phyloP scores from a whole-genome alignment of 2,329 filamentous ascomycete genomes.

The Neoascochyta sp. region DNA sequence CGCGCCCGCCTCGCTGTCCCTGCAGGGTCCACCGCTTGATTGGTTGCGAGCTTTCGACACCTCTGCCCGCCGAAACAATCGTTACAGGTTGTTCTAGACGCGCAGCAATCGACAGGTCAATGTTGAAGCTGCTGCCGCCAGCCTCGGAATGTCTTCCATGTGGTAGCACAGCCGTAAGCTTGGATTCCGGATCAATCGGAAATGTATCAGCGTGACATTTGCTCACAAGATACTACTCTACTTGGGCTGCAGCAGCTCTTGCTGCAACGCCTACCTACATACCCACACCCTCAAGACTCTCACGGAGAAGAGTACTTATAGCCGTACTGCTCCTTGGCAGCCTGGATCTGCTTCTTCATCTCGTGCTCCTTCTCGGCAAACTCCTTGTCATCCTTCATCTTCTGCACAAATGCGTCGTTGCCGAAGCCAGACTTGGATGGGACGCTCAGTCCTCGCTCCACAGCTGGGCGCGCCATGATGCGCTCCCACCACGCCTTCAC shows the following conservation, averaged over 20 bases:
- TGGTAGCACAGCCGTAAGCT: too few species aligned
- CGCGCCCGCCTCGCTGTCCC: slow-evolving; percentile 14
- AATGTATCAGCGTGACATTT: too few species aligned
- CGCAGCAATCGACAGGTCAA: too few species aligned
- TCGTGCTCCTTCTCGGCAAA: slow-evolving; percentile 47
- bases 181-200: too few species aligned
- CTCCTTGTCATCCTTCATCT: slow-evolving; percentile 47
- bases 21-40: slow-evolving; percentile 12
- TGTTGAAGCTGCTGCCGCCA: too few species aligned
- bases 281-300: too few species aligned
- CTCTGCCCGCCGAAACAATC: too few species aligned
- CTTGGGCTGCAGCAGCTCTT: too few species aligned
- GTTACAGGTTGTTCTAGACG: too few species aligned
- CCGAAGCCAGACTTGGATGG: slow-evolving; percentile 38
- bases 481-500: slow-evolving; percentile 46
- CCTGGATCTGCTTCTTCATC: slow-evolving; percentile 35
- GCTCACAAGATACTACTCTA: too few species aligned
- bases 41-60: slow-evolving; percentile 16
- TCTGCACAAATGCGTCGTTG: slow-evolving; percentile 44
- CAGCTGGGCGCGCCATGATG: slow-evolving; percentile 41
- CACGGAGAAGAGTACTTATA: slow-evolving; percentile 45
- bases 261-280: too few species aligned
- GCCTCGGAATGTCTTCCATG: background rate
- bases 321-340: slow-evolving; percentile 46
- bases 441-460: slow-evolving; percentile 39